These are phyloP conservation scores for Cordyceps pruinosa DNA, from an alignment of 2,329 filamentous ascomycete genomes.

Conservation along the genomic window DNA sequence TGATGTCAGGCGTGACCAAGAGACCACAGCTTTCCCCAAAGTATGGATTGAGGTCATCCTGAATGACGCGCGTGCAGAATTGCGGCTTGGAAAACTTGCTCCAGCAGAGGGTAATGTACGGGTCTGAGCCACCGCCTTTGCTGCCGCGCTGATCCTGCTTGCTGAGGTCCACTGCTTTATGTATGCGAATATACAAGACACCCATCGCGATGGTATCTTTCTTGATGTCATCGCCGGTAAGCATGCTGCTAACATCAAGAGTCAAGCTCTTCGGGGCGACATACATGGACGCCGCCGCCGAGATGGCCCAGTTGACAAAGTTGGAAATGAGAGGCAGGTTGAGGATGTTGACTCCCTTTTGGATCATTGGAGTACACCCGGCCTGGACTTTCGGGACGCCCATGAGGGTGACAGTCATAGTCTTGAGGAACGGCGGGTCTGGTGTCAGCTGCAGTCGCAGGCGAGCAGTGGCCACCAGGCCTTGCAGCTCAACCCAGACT, in stretches of 20 bases:
- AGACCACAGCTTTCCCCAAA: constrained; percentile 86
- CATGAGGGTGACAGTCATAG: constrained; percentile 88
- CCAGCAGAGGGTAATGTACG: constrained; percentile 91
- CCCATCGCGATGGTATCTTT: constrained; percentile 84
- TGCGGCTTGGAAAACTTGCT: constrained; percentile 97
- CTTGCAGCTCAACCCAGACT: constrained; percentile 82
- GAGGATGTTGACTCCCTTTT: constrained; percentile 81
- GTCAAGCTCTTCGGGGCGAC: constrained; percentile 93
- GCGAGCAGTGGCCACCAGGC: constrained; percentile 82
- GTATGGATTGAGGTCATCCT: constrained; percentile 86
- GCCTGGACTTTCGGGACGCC: constrained; percentile 84
- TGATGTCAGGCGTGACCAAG: constrained; percentile 78
- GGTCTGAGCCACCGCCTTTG: constrained; percentile 81
- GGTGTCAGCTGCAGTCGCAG: constrained; percentile 79
- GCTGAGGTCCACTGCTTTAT: constrained; percentile 78
- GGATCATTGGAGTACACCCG: constrained; percentile 87
- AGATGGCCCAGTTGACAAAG: constrained; percentile 94
- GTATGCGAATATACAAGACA: constrained; percentile 86
- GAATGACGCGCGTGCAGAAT: constrained; percentile 94
- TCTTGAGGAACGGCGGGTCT: constrained; percentile 87
- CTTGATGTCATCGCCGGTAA: constrained; percentile 84
- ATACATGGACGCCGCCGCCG: constrained; percentile 79
- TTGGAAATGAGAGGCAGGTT: constrained; percentile 91
- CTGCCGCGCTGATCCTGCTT: constrained; percentile 84
- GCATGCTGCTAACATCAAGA: constrained; percentile 81